These are phyloP conservation scores for Solanum sparsipilum DNA, from an alignment of 257 asterid species.

Conservation along the genomic window DNA sequence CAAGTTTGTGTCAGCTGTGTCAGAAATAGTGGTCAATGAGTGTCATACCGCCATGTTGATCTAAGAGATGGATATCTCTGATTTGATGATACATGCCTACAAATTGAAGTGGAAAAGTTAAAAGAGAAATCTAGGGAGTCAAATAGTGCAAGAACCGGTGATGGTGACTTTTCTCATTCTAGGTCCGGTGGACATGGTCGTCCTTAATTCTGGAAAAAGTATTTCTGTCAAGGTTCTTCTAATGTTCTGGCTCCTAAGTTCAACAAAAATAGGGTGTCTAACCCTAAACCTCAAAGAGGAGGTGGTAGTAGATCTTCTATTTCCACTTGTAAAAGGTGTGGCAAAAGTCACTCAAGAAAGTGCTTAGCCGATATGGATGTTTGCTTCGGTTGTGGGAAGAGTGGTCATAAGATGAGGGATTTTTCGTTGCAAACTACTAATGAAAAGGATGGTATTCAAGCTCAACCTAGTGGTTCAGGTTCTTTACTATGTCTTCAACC, in stretches of 20 bases:
- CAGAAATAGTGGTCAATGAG: background rate
- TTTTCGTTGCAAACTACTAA: background rate
- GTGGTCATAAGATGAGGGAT: background rate
- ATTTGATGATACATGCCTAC: background rate
- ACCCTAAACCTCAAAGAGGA: background rate
- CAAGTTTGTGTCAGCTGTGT: background rate
- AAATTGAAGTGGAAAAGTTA: background rate
- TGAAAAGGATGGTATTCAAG: background rate
- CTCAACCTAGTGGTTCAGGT: background rate
- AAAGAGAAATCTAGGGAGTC: background rate
- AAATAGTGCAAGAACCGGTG: background rate
- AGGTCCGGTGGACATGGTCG: background rate
- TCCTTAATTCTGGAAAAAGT: background rate
- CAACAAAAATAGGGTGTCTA: background rate
- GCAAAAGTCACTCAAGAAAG: background rate
- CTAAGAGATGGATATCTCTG: background rate
- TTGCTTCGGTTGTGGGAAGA: background rate
- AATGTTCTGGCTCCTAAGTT: background rate
- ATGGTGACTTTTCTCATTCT: background rate
- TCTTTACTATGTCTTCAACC: background rate
- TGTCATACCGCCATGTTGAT: background rate
- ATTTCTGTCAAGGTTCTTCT: background rate
- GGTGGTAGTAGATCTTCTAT: background rate
- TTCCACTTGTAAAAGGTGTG: background rate
- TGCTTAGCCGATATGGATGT: background rate